Evolutionary conservation across 2,329 filamentous ascomycete genomes (phyloP).

Genomic region (Venturia asperata): DNA sequence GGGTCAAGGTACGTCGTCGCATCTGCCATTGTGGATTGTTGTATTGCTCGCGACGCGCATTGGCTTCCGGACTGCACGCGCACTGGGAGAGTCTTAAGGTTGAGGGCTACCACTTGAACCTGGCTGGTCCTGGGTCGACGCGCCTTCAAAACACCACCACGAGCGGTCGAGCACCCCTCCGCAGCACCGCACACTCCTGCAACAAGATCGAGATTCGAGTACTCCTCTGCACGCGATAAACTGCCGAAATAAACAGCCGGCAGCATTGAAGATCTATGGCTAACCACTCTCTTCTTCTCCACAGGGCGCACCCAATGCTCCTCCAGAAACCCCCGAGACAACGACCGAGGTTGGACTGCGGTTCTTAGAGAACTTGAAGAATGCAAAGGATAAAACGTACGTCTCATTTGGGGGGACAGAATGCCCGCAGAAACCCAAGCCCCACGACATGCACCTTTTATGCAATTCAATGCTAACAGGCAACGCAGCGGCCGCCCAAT

Average conservation of each 20-base stretch:
- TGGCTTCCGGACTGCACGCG: neutral
- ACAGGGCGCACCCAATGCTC: constrained; percentile 13
- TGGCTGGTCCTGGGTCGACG: constrained; percentile 1
- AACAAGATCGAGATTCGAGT: neutral
- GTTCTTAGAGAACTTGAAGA: constrained; percentile 67
- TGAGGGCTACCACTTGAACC: neutral
- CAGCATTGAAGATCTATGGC: neutral
- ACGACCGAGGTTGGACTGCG: constrained; percentile 65
- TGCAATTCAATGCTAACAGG: constrained; percentile 18
- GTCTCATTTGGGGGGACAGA: constrained; percentile 27
- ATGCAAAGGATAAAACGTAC: constrained; percentile 76
- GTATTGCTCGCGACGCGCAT: neutral
- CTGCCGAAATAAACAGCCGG: neutral
- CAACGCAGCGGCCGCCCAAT: constrained; percentile 58
- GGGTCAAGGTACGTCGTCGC: constrained; percentile 8
- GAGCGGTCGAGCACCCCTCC: constrained; percentile 6
- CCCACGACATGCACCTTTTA: neutral
- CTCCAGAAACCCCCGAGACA: constrained; percentile 54
- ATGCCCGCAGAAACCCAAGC: neutral
- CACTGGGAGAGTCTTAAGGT: neutral
- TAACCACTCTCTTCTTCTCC: constrained; percentile 7
- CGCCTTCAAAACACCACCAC: constrained; percentile 11
- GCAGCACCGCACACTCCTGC: constrained; percentile 6
- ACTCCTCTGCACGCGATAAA: neutral
- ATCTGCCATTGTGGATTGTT: constrained; percentile 7